Base-by-base conservation (phyloP, 2,329 filamentous ascomycete species). In the Aschersonia sp. region DNA sequence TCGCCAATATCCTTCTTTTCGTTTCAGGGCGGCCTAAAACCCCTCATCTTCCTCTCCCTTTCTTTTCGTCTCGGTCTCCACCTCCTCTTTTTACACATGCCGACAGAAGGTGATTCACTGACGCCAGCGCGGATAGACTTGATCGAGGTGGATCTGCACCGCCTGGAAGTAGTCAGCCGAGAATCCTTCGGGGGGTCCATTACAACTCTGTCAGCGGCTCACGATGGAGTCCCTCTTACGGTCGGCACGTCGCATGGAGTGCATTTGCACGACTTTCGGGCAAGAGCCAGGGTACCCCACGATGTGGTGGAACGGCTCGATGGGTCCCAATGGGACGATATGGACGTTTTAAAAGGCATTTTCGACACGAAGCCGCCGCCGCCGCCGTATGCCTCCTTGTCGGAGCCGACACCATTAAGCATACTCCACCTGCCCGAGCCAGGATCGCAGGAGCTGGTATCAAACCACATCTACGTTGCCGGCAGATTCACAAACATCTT, bases 401-500 rank as follows among this genome's bases (percentile, higher is more conserved):
- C 85, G 37, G 84, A 92, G 54, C 83, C 87, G 2, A 86, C 85
- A 0, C 87, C 89, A 1, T 73, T 94, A 30, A 87, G 83, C 43
- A 88, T 96, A 51, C 68, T 94, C 2, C 87, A 95, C 59, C 70
- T 89, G 31, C 81, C 82, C 11, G 70, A 68, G 7, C 67, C 76
- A 1, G 75, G 72, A 0, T 63, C 68, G 7, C 62, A 62, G 8
- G 66, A 68, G 45, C 71, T 77, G 52, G 70, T 80, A 14, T 84
- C 86, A 45, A 76, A 83, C 50, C 84, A 92, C 32, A 92, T 97
- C 41, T 90, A 89, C 67, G 79, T 96, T 37, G 87, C 84, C 5
- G 90, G 90, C 0, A 79, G 90, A 12, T 96, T 96, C 60, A 85
- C 88, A 5, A 89, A 81, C 56, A 86, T 96, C 49, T 69, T 96